A percentile compares a stretch with the other conserved stretches of the same genome.
Evolutionary conservation across 2,329 filamentous ascomycete genomes (phyloP).

Genomic region (Pseudofabraea citricarpa): DNA sequence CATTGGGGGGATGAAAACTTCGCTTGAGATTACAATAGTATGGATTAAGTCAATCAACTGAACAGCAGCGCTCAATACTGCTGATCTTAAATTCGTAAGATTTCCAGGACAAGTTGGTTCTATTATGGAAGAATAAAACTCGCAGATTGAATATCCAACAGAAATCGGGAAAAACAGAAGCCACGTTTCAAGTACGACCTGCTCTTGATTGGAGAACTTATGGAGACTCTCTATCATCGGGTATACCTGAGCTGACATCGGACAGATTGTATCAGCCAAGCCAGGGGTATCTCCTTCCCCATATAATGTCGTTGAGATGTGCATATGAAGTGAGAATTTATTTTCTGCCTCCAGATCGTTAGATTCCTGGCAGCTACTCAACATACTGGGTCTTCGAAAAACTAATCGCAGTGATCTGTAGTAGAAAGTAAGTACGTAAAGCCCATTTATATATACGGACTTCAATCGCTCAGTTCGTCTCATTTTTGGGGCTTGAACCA

Average conservation of each 20-base stretch:
- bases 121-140: not conserved
- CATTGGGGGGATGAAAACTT: not conserved
- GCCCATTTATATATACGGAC: too few species aligned
- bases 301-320: not conserved
- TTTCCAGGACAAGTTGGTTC: not conserved
- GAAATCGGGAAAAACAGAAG: constrained; percentile 1
- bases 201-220: not conserved
- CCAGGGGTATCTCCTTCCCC: not conserved
- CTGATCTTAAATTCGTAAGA: not conserved
- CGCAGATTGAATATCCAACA: not conserved
- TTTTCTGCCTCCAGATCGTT: not conserved
- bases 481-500: not conserved
- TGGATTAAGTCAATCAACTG: not conserved
- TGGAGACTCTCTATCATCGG: not conserved
- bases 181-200: not conserved
- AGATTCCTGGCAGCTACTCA: not conserved
- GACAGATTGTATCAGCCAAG: not conserved
- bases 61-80: not conserved
- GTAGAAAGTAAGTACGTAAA: not conserved
- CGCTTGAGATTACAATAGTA: not conserved
- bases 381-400: constrained; percentile 1
- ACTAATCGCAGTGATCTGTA: not conserved
- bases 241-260: not conserved
- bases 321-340: not conserved
- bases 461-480: not conserved